These are phyloP conservation scores for Vitis labrusca DNA, from an alignment of 164 flowering plant species.

Conservation along the genomic window DNA sequence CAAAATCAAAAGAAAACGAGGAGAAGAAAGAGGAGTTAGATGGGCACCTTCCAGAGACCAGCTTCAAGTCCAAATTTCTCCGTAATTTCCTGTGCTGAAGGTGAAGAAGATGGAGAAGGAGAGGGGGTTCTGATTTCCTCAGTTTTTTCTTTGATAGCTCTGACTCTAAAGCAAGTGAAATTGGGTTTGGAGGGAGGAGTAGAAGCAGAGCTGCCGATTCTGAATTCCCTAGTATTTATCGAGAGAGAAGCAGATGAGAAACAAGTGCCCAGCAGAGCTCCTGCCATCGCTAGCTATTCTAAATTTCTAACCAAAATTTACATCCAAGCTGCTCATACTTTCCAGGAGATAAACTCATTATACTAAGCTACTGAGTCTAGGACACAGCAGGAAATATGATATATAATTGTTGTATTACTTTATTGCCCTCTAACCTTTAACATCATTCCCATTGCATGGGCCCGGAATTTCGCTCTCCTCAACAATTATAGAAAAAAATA, in stretches of 20 bases:
- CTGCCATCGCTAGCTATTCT: constrained; percentile 15
- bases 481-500: too few species aligned
- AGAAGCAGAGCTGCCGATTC: constrained; percentile 1
- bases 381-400: background rate
- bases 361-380: too few species aligned
- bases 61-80: constrained; percentile 95
- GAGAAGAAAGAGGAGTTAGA: background rate
- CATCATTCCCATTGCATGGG: too few species aligned
- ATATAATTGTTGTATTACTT: background rate
- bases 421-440: background rate
- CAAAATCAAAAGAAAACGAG: background rate
- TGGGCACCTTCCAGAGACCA: constrained; percentile 90
- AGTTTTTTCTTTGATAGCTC: constrained; percentile 64
- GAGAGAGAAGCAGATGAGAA: constrained; percentile 13
- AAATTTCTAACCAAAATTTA: background rate
- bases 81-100: constrained; percentile 69
- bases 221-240: background rate
- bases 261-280: constrained; percentile 8
- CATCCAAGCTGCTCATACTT: background rate
- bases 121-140: constrained; percentile 39
- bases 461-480: too few species aligned
- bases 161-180: constrained; percentile 27
- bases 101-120: constrained; percentile 26
- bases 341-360: background rate
- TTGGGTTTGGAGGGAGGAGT: constrained; percentile 9